phyloP scores from a whole-genome alignment of 2,329 filamentous ascomycete species.

The Stemphylium vesicarium region DNA sequence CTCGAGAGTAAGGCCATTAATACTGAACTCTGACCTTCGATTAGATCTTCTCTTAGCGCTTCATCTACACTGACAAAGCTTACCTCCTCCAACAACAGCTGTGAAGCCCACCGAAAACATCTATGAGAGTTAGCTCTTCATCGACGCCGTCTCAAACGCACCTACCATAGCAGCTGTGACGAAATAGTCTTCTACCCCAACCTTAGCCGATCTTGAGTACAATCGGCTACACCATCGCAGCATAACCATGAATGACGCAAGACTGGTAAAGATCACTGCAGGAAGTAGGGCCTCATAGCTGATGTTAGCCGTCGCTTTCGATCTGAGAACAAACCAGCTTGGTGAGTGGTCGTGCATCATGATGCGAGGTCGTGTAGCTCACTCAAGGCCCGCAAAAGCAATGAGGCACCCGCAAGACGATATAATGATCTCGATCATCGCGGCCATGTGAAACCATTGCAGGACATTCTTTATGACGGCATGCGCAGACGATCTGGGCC shows the following conservation, averaged over 20 bases:
- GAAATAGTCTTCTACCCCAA: slow-evolving; percentile 35
- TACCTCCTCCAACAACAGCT: slow-evolving; percentile 32
- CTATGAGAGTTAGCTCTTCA: slow-evolving; percentile 18
- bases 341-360: slow-evolving; percentile 27
- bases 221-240: slow-evolving; percentile 40
- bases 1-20: slow-evolving; percentile 1
- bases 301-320: slow-evolving; percentile 32
- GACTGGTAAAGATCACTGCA: slow-evolving; percentile 29
- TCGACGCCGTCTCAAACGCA: neutral
- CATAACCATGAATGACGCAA: slow-evolving; percentile 31
- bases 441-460: neutral
- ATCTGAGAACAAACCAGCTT: slow-evolving; percentile 33
- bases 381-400: neutral
- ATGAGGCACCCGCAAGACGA: neutral
- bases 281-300: slow-evolving; percentile 31
- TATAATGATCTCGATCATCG: neutral
- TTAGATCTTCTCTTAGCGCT: neutral
- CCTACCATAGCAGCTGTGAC: slow-evolving; percentile 36
- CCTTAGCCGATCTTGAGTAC: slow-evolving; percentile 15
- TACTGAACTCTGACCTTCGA: slow-evolving; percentile 11
- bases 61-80: neutral
- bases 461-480: neutral
- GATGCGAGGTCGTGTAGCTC: neutral
- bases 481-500: neutral
- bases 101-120: slow-evolving; percentile 37